phyloP scores from a whole-genome alignment of 2,329 filamentous ascomycete species.

The Nothophaeocryptopus gaeumannii region DNA sequence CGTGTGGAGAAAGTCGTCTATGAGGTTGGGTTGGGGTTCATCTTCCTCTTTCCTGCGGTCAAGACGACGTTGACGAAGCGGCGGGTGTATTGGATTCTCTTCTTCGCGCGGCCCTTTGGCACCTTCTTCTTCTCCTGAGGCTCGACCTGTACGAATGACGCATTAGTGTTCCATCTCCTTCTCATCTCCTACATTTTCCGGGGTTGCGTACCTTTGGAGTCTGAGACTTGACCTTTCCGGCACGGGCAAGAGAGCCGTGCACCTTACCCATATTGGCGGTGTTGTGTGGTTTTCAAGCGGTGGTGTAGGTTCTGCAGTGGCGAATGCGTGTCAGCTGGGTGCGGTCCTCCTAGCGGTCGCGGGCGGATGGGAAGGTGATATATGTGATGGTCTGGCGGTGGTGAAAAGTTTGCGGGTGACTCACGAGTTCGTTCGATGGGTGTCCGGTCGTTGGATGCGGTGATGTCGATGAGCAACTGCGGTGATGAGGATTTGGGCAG shows the following conservation, averaged over 20 bases:
- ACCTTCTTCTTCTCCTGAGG: conserved; percentile 93
- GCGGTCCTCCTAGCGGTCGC: conserved; percentile 5
- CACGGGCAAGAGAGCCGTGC: conserved; percentile 91
- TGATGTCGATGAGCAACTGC: conserved; percentile 14
- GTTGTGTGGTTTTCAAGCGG: conserved; percentile 17
- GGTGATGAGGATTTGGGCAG: not conserved
- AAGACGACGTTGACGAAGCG: conserved; percentile 98
- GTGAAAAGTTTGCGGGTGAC: conserved; percentile 12
- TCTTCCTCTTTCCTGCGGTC: conserved; percentile 98
- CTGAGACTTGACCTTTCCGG: conserved; percentile 97
- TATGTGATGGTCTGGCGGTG: not conserved
- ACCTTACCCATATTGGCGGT: conserved; percentile 81
- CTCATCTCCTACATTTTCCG: not conserved
- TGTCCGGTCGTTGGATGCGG: conserved; percentile 16
- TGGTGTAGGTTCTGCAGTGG: conserved; percentile 23
- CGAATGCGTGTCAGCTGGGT: conserved; percentile 17
- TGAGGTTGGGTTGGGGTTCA: conserved; percentile 81
- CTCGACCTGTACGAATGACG: conserved; percentile 63
- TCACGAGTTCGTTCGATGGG: conserved; percentile 21
- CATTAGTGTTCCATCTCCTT: conserved; percentile 6
- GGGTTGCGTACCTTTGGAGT: conserved; percentile 73
- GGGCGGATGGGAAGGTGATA: not conserved
- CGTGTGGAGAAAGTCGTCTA: conserved; percentile 42
- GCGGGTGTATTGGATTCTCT: conserved; percentile 93
- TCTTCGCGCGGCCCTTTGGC: conserved; percentile 95